Percentiles rank a stretch among this genome's conserved stretches.
These are phyloP conservation scores for Mallotus japonicus DNA, from an alignment of 441 rosid genomes.

Conservation along the genomic window DNA sequence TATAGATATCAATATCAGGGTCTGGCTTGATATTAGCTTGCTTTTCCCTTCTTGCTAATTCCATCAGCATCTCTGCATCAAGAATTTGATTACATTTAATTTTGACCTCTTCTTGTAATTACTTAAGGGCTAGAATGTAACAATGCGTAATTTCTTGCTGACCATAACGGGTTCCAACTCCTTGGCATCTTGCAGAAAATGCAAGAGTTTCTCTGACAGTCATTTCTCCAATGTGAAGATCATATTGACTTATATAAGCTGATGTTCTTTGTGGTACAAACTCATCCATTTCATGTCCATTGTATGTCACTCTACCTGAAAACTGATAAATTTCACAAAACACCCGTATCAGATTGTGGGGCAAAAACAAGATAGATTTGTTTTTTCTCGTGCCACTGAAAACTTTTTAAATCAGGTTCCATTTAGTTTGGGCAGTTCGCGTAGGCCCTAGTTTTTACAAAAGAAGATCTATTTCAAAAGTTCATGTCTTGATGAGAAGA, in stretches of 20 bases:
- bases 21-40: constrained; percentile 62
- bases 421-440: too few relatives aligned
- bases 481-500: not conserved
- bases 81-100: not conserved
- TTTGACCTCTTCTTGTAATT: not conserved
- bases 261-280: constrained; percentile 26
- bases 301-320: constrained; percentile 24
- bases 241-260: constrained; percentile 26
- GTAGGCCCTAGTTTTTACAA: too few relatives aligned
- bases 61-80: constrained; percentile 50
- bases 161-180: constrained; percentile 26
- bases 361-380: not conserved
- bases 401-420: too few relatives aligned
- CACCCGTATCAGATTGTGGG: not conserved
- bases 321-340: constrained; percentile 17
- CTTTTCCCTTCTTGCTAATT: constrained; percentile 62
- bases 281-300: constrained; percentile 28
- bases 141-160: not conserved
- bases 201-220: constrained; percentile 25
- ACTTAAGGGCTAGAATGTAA: too few relatives aligned
- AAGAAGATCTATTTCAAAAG: too few relatives aligned
- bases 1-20: constrained; percentile 59
- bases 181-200: constrained; percentile 30
- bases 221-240: constrained; percentile 23
- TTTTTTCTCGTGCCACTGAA: too few relatives aligned